Percentiles rank a stretch among this genome's conserved stretches.
Evolutionary conservation across 257 asterid genomes (phyloP).

Genomic region (Nicotiana otophora): DNA sequence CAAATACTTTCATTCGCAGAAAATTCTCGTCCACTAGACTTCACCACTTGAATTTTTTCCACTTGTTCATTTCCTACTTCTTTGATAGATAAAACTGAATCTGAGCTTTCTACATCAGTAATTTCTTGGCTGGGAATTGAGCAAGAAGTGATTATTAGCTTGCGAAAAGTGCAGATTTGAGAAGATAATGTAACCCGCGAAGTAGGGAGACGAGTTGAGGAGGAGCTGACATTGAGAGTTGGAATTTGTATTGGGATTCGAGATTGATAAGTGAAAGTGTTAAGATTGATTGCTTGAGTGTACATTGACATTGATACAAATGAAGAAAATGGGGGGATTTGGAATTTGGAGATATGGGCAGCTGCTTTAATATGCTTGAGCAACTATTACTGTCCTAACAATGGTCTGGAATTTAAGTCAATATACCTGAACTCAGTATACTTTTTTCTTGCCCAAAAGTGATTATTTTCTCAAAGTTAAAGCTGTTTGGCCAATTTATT

Average conservation of each 20-base stretch:
- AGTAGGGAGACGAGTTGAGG: background rate
- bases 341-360: background rate
- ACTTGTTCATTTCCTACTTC: constrained; percentile 10
- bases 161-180: background rate
- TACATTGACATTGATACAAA: background rate
- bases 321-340: background rate
- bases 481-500: too few relatives aligned
- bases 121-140: constrained; percentile 37
- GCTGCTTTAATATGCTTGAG: too few relatives aligned
- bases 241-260: constrained; percentile 13
- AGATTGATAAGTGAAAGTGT: constrained; percentile 12
- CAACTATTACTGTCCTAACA: too few relatives aligned
- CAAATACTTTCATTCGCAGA: constrained; percentile 52
- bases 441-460: too few relatives aligned
- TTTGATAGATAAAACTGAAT: background rate
- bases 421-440: too few relatives aligned
- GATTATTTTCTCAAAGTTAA: too few relatives aligned
- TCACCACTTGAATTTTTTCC: constrained; percentile 17
- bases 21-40: constrained; percentile 22
- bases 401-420: too few relatives aligned
- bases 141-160: constrained; percentile 22
- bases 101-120: constrained; percentile 17
- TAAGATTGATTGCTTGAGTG: background rate
- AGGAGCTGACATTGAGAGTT: background rate
- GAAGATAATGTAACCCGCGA: background rate